A percentile compares a stretch with the other conserved stretches of the same genome.
Evolutionary conservation across 1,284 basidiomycete species (phyloP).

Genomic region (Anthracocystis panici-leucophaei): DNA sequence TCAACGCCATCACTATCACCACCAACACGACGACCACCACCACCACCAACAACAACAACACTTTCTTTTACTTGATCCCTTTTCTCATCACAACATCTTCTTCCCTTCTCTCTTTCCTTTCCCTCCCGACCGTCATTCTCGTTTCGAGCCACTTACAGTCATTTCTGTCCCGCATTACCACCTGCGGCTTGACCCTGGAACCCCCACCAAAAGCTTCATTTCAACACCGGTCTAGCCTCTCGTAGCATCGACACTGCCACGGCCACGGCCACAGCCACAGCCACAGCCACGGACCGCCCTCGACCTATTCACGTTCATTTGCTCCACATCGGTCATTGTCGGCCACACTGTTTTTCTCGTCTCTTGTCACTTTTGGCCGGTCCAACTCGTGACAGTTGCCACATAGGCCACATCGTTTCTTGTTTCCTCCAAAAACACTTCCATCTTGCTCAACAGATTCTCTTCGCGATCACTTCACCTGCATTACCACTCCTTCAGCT

Average conservation of each 20-base stretch:
- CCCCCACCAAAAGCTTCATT: conserved; percentile 8
- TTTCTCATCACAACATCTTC: not conserved
- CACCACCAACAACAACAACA: not conserved
- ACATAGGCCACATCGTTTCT: not conserved
- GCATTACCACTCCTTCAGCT: not conserved
- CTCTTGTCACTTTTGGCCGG: conserved; percentile 24
- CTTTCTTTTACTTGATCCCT: not conserved
- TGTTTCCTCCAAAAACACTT: not conserved
- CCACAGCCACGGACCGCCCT: not conserved
- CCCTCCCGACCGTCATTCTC: not conserved
- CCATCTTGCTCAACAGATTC: too few species aligned
- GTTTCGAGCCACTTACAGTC: not conserved
- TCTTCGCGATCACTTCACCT: too few species aligned
- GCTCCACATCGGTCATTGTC: not conserved
- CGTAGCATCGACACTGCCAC: conserved; percentile 19
- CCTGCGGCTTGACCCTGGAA: conserved; percentile 1
- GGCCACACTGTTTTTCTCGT: not conserved
- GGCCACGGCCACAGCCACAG: conserved; percentile 4
- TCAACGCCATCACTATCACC: not conserved
- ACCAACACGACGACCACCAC: too few species aligned
- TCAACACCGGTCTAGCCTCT: not conserved
- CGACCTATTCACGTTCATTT: not conserved
- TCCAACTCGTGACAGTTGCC: conserved; percentile 4
- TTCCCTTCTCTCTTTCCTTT: conserved; percentile 1
- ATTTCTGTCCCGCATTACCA: not conserved